Percentiles rank a stretch among this genome's conserved stretches.
These are phyloP conservation scores for Arabis hirsuta DNA, from an alignment of 345 rosid genomes.

Conservation along the genomic window DNA sequence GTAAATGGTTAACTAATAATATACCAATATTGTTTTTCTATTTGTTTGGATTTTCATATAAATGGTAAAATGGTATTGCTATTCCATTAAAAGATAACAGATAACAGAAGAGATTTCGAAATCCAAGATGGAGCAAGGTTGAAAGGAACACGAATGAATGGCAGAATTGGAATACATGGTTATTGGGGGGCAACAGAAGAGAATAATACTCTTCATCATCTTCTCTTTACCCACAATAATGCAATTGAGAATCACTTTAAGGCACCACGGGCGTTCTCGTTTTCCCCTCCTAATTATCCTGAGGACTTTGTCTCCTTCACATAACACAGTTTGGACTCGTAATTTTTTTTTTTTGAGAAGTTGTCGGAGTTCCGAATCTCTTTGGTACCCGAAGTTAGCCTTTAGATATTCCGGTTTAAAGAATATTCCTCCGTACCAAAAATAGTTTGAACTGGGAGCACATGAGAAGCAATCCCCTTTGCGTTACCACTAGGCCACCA, in stretches of 20 bases:
- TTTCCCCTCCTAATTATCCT: slow-evolving; percentile 26
- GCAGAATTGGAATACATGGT: slow-evolving; percentile 36
- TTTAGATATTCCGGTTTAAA: too few relatives aligned
- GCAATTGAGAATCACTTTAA: slow-evolving; percentile 55
- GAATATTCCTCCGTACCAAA: too few relatives aligned
- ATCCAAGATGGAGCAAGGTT: slow-evolving; percentile 27
- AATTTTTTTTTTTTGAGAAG: too few relatives aligned
- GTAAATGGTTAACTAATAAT: too few relatives aligned
- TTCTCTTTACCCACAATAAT: slow-evolving; percentile 53
- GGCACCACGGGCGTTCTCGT: slow-evolving; percentile 40
- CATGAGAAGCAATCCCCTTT: background rate
- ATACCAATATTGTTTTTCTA: too few relatives aligned
- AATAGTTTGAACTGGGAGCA: too few relatives aligned
- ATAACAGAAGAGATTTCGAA: slow-evolving; percentile 29
- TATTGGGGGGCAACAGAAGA: slow-evolving; percentile 38
- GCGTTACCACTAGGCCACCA: background rate
- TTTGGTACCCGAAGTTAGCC: too few relatives aligned
- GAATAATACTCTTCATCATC: slow-evolving; percentile 50
- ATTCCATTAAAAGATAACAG: background rate
- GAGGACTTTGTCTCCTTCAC: slow-evolving; percentile 23
- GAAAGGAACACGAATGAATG: slow-evolving; percentile 34
- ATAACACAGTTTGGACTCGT: slow-evolving; percentile 23
- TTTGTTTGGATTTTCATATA: too few relatives aligned
- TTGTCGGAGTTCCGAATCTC: too few relatives aligned
- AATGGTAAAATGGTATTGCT: too few relatives aligned